Percentiles rank a stretch among this genome's conserved stretches.
These are phyloP conservation scores for Coemansia sp. DNA, from an alignment of 192 early-diverging fungal species.

Conservation along the genomic window DNA sequence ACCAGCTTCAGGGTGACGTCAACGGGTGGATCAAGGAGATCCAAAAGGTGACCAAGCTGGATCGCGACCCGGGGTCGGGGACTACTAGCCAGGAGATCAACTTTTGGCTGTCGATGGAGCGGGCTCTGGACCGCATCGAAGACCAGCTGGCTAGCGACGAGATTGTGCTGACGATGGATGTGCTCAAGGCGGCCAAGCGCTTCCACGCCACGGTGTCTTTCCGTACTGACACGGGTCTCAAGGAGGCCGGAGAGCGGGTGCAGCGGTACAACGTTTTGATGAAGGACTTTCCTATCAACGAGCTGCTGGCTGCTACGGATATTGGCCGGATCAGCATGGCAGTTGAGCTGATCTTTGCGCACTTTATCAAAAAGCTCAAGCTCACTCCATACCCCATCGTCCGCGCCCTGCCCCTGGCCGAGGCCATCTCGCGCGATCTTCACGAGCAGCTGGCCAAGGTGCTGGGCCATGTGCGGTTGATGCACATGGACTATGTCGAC, in stretches of 20 bases:
- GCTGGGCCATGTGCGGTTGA: constrained; percentile 82
- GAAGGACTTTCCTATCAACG: constrained; percentile 98
- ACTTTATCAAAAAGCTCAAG: constrained; percentile 97
- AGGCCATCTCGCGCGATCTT: constrained; percentile 93
- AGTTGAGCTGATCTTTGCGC: constrained; percentile 82
- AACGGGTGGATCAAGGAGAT: constrained; percentile 99
- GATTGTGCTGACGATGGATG: constrained; percentile 87
- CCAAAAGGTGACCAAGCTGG: constrained; percentile 95
- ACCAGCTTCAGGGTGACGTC: constrained; percentile 92
- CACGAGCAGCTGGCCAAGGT: constrained; percentile 90
- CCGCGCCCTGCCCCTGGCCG: constrained; percentile 89
- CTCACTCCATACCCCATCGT: constrained; percentile 89
- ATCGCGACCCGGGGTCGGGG: constrained; percentile 87
- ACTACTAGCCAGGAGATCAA: constrained; percentile 98
- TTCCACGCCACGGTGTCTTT: constrained; percentile 98
- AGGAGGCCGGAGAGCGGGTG: constrained; percentile 90
- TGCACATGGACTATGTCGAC: constrained; percentile 90
- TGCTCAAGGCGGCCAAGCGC: constrained; percentile 94
- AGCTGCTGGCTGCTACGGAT: constrained; percentile 94
- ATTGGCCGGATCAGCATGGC: constrained; percentile 78
- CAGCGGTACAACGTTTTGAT: constrained; percentile 95
- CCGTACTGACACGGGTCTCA: constrained; percentile 95
- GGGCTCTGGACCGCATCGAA: constrained; percentile 88
- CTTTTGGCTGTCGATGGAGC: constrained; percentile 99
- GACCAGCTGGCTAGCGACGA: constrained; percentile 92